Base-by-base conservation (phyloP, 768 basidiomycete genomes). In the Lepiota subincarnata region DNA sequence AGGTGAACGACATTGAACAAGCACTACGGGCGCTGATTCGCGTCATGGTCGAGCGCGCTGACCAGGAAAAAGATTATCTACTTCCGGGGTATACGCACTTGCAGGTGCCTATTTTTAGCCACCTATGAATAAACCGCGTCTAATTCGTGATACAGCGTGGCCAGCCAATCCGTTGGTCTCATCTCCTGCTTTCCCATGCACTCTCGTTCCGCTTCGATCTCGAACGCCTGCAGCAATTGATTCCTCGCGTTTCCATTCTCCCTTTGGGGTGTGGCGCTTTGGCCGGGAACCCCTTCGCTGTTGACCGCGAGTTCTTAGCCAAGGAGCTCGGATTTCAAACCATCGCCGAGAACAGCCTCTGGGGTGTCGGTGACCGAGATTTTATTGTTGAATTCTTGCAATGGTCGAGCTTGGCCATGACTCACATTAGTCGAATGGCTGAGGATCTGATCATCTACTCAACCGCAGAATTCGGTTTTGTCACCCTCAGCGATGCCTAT, bases 121-220 rank as follows among this genome's bases (percentile, higher is more conserved):
- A 18, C 12, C 38, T 14, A 39, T 12, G 34, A 34, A 38, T 43
- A 38, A 24, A 31, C 38, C 26, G 16, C 35, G 24, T 50, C 31
- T n/a, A 37, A 38, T 31, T 14, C 18, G 45, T 55, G 37, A n/a
- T 39, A 11, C 60, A 99, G 96, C 89, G 97, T 36, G 97, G 88
- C 16, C 95, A 98, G 78, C 97, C 97, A 34, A 96, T 99, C 65
- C 86, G 97, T 57, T 99, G 97, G 97, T 95, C 97, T 0, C 97
- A 99, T 70, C 82, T 97, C 49, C 78, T 99, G 41, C 82, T 98
- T 50, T 96, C 94, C 18, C 93, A 99, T 68, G 93, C 94, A 4
- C 90, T 92, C 62, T 92, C 94, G 19, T 94, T 98, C 75, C 77
- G 82, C n/a, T 79, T 82, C 45, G 97, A 99, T 71, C 82, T 95